Evolutionary conservation across 2,329 filamentous ascomycete genomes (phyloP), one percentile per base, ranked within the genome.

Genomic region (Talaromyces amestolkiae): DNA sequence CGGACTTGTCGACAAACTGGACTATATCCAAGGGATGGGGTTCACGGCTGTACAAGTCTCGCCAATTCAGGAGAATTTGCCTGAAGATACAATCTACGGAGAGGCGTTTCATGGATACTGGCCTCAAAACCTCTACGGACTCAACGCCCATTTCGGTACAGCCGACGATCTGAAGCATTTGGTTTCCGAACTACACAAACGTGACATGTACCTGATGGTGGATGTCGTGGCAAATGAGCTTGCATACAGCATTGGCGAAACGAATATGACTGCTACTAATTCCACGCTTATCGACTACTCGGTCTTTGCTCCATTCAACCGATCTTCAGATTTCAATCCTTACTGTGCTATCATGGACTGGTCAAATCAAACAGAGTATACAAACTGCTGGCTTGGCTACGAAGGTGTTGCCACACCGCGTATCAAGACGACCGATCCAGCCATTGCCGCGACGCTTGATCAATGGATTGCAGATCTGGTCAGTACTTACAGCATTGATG

Each of bases 341-440:
- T 72, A 70, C 37, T 77, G 75, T 58, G 65, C 68, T 2, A 76
- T 77, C 41, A 67, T 58, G 31, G 58, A 76, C 61, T 76, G 74
- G 47, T 69, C 67, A 13, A 70, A 75, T 49, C 58, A 67, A 24
- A 71, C 67, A 3, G 58, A 76, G 39, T 74, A 76, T 15, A 75
- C 80, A 60, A 65, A 75, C 58, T 84, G 83, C 72, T 84, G 83
- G 82, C 73, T 83, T 22, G 83, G 83, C 9, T 77, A 81, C 70
- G 70, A 75, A 58, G 74, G 70, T 4, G 80, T 82, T 24, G 71
- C 78, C n/a, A 75, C 81, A 13, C 75, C 77, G 1, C 79, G 81
- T 61, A 71, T 82, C 27, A 72, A 76, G 41, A 81, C 80, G 2
- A 75, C 80, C 35, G 73, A 77, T 54, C 65, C 70, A 1, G 69